Conservation (phyloP, 2,329 filamentous ascomycete species). For the Exophiala sp. region DNA sequence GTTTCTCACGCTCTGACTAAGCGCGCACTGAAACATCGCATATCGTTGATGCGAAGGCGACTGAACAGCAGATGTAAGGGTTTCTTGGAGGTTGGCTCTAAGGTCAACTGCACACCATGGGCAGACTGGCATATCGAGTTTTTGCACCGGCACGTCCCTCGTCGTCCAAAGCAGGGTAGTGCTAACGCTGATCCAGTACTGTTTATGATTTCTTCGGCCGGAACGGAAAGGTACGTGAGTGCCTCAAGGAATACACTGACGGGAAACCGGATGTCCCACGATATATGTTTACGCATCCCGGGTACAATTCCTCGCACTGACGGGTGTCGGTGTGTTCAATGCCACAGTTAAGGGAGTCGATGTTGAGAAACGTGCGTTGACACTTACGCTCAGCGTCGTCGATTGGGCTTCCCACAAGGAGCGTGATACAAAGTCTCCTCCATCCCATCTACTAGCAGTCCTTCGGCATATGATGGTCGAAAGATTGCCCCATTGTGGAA, state of each 20-base stretch:
- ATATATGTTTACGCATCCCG: neutral
- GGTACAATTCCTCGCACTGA: neutral
- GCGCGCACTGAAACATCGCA: neutral
- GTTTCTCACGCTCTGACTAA: neutral
- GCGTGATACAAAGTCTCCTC: neutral
- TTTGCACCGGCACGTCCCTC: neutral
- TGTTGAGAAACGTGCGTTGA: neutral
- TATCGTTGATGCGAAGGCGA: neutral
- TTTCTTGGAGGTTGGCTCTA: neutral
- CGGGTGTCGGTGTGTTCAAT: neutral
- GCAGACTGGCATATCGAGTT: neutral
- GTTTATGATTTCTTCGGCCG: slow-evolving; percentile 1
- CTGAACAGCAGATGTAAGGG: slow-evolving; percentile 4
- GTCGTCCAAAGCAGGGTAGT: too few relatives aligned
- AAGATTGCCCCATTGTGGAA: neutral
- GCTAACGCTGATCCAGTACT: neutral
- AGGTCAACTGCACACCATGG: neutral
- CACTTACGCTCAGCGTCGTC: neutral
- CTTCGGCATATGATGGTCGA: neutral
- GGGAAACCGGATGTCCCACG: neutral
- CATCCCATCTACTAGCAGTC: neutral
- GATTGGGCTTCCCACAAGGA: neutral
- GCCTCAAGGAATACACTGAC: neutral
- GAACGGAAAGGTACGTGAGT: neutral
- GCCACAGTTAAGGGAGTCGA: neutral